A percentile compares a stretch with the other conserved stretches of the same genome.
phyloP scores from a whole-genome alignment of 305 asterid genomes.

The Fraxinus baroniana region DNA sequence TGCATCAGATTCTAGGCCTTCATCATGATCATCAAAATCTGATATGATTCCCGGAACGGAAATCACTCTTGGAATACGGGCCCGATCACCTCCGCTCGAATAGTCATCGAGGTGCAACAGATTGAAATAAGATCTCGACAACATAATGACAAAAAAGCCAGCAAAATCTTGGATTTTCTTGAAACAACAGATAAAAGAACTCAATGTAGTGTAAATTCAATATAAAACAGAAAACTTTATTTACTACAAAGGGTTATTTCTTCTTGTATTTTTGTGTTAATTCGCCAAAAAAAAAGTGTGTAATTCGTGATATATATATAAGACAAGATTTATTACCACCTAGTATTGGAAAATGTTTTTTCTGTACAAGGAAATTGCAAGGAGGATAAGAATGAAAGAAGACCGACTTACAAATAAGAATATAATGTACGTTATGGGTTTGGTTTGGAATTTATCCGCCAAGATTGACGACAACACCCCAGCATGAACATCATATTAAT shows the following conservation, averaged over 20 bases:
- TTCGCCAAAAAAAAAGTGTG: conserved; percentile 7
- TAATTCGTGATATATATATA: conserved; percentile 20
- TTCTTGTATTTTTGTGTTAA: no score
- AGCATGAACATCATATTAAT: not conserved
- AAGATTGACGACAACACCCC: conserved; percentile 21
- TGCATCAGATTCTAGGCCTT: conserved; percentile 15
- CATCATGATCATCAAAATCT: conserved; percentile 39
- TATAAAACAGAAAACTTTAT: no score
- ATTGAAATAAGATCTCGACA: conserved; percentile 76
- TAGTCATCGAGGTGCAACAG: conserved; percentile 62
- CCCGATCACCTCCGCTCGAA: conserved; percentile 45
- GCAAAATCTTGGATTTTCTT: no score
- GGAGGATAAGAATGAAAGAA: conserved; percentile 56
- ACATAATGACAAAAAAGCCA: conserved; percentile 38
- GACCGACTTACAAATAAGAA: conserved; percentile 51
- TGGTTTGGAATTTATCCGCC: conserved; percentile 31
- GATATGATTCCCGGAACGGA: conserved; percentile 59
- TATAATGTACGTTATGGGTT: conserved; percentile 24
- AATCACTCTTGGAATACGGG: conserved; percentile 61
- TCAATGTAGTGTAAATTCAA: no score
- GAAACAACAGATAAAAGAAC: not conserved
- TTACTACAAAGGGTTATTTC: no score
- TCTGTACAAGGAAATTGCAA: conserved; percentile 26
- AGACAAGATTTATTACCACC: not conserved
- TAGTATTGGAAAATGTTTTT: not conserved